Evolutionary conservation across 345 rosid species (phyloP), one percentile per base, ranked within the genome.

Genomic region (Syzygium aromaticum): DNA sequence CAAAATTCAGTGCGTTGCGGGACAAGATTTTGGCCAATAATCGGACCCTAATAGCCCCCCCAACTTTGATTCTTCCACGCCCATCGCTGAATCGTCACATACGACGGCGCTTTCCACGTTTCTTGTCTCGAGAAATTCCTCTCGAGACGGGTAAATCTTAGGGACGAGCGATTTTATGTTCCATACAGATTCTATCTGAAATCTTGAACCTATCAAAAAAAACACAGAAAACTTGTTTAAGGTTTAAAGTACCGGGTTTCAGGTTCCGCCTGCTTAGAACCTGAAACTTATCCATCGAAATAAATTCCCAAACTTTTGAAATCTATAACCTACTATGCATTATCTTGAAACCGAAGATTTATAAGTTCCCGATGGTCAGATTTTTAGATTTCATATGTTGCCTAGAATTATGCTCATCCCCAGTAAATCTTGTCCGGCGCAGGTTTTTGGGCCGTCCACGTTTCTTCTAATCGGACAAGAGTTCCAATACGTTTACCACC

Each of bases 301-400:
- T 6, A 6, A 43, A 1, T 43, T 43, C 7, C 3, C 1, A 1
- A 43, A 43, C 7, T 43, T 43, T 43, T 5, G 46, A 43, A 43
- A 43, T 7, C 7, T 6, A 43, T 0, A 6, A 43, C 7, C 7
- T 43, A 43, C 1, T 5, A 1, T 43, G 7, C 46, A 43, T 43
- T 43, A 43, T 43, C 46, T 43, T 43, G 46, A 43, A 43, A 43
- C 1, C 6, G 5, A 1, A 43, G 4, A 5, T 5, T 43, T 43
- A 43, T 43, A 43, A 43, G 46, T 5, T 43, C 1, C 5, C 46
- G 6, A 1, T 5, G 0, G 1, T 6, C 7, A 43, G 3, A 5
- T 43, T 43, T 1, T 43, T 7, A 43, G 5, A 1, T 5, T 43
- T 43, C 7, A 43, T 5, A 43, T 43, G 46, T 7, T 43, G 6